Evolutionary conservation across 768 basidiomycete species (phyloP).

Genomic region (Mrakia frigida): DNA sequence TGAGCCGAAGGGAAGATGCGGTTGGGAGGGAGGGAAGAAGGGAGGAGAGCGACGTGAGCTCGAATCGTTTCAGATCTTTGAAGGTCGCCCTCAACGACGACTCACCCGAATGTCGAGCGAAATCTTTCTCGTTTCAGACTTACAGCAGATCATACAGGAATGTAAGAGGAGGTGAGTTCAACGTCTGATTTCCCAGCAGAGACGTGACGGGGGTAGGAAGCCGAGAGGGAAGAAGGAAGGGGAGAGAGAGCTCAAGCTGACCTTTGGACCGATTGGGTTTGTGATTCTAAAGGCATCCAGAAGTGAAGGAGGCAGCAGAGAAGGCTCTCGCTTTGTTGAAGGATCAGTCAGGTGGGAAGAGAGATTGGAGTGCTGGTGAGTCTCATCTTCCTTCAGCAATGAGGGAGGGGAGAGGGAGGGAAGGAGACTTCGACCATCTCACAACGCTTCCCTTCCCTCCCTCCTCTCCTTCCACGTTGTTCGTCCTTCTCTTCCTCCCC

Average conservation of each 20-base stretch:
- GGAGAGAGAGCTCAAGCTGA: not conserved
- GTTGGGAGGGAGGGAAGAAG: not conserved
- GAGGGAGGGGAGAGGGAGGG: not conserved
- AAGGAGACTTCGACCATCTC: not conserved
- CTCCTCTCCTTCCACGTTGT: slow-evolving; percentile 19
- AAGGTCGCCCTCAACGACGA: not conserved
- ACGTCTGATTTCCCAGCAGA: not conserved
- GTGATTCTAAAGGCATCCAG: slow-evolving; percentile 68
- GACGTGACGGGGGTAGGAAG: not conserved
- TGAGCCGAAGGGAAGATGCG: too few relatives aligned
- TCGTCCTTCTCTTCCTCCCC: slow-evolving; percentile 29
- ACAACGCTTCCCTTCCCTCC: slow-evolving; percentile 25
- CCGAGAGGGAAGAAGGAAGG: not conserved
- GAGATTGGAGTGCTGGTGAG: slow-evolving; percentile 67
- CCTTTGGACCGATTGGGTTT: slow-evolving; percentile 55
- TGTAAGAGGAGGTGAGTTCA: not conserved
- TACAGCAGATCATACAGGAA: slow-evolving; percentile 12
- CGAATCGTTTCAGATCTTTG: not conserved
- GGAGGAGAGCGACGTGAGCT: not conserved
- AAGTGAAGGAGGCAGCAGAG: slow-evolving; percentile 91
- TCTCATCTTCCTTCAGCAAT: slow-evolving; percentile 20
- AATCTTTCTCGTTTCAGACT: slow-evolving; percentile 24
- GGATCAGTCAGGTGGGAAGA: slow-evolving; percentile 68
- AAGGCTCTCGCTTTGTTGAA: slow-evolving; percentile 74
- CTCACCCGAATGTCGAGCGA: slow-evolving; percentile 15